Conservation (phyloP, 2,329 filamentous ascomycete species). For the Amauroascus verrucosus region DNA sequence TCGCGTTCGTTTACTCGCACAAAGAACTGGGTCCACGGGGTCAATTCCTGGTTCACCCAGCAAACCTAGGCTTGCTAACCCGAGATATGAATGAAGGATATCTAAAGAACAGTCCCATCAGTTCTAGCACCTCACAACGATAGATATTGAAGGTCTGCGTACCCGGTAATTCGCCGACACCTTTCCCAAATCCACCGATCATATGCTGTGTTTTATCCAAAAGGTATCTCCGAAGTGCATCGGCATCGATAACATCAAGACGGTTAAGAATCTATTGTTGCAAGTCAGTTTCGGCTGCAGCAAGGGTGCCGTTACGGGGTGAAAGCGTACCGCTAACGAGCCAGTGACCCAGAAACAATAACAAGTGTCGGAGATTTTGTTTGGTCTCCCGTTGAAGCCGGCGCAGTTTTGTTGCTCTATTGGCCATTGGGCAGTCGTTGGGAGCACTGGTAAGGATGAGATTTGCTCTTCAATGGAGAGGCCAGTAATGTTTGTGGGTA, state of each 20-base stretch:
- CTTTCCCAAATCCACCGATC: conserved; percentile 73
- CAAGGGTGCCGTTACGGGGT: background rate
- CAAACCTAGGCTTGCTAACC: conserved; percentile 66
- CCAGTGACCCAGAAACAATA: conserved; percentile 88
- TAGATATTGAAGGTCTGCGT: conserved; percentile 26
- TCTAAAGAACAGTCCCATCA: conserved; percentile 37
- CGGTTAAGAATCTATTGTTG: conserved; percentile 48
- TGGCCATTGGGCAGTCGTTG: conserved; percentile 12
- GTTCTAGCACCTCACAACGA: conserved; percentile 32
- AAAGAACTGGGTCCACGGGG: conserved; percentile 62
- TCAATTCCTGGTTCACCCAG: conserved; percentile 61
- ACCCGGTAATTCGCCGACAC: conserved; percentile 57
- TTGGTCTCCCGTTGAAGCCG: conserved; percentile 81
- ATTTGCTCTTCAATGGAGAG: conserved; percentile 21
- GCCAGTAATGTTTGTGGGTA: conserved; percentile 7
- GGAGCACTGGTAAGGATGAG: conserved; percentile 22
- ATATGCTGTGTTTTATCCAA: conserved; percentile 76
- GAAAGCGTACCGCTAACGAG: conserved; percentile 41
- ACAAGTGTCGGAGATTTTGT: conserved; percentile 89
- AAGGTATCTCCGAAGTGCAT: conserved; percentile 63
- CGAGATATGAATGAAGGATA: conserved; percentile 82
- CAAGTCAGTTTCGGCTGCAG: conserved; percentile 13
- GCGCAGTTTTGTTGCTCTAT: conserved; percentile 42
- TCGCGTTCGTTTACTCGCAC: conserved; percentile 50
- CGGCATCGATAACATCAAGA: conserved; percentile 47